Conservation (phyloP, 2,329 filamentous ascomycete genomes). For the Teratosphaeria nubilosa region DNA sequence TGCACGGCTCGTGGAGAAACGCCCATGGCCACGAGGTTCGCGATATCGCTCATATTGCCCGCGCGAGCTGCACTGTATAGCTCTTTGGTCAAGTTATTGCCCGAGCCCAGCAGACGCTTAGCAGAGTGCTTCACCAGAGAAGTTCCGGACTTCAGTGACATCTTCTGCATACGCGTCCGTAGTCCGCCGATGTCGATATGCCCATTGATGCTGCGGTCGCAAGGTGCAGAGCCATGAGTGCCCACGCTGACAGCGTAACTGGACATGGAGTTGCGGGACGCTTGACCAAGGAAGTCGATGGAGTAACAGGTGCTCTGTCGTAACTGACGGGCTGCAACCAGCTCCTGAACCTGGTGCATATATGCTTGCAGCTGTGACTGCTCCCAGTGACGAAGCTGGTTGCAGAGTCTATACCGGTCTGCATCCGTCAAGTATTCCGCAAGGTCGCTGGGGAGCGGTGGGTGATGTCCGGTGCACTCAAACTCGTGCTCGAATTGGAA, state of each 20-base stretch:
- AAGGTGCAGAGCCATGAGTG: constrained; percentile 17
- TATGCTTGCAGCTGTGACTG: constrained; percentile 18
- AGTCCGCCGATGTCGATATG: constrained; percentile 16
- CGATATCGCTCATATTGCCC: constrained; percentile 1
- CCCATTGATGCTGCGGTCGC: constrained; percentile 8
- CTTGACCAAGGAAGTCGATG: constrained; percentile 12
- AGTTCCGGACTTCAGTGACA: constrained; percentile 13
- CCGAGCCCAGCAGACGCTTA: constrained; percentile 1
- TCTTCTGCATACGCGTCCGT: constrained; percentile 11
- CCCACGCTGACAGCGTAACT: constrained; percentile 17
- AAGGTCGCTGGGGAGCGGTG: constrained; percentile 6
- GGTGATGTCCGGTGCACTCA: constrained; percentile 19
- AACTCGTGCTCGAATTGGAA: constrained; percentile 15
- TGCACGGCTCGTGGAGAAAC: constrained; percentile 1
- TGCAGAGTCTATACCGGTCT: constrained; percentile 14
- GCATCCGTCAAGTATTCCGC: constrained; percentile 10
- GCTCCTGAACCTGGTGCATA: constrained; percentile 14
- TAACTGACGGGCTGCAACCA: constrained; percentile 9
- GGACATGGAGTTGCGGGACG: constrained; percentile 10
- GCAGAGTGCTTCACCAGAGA: constrained; percentile 2
- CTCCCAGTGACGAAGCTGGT: constrained; percentile 18
- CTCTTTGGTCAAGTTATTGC: not conserved
- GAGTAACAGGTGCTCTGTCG: constrained; percentile 14
- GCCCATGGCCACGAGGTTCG: constrained; percentile 1
- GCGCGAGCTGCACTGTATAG: constrained; percentile 3